Conservation (phyloP, 2,329 filamentous ascomycete genomes). For the Calonectria pseudoreteaudii region DNA sequence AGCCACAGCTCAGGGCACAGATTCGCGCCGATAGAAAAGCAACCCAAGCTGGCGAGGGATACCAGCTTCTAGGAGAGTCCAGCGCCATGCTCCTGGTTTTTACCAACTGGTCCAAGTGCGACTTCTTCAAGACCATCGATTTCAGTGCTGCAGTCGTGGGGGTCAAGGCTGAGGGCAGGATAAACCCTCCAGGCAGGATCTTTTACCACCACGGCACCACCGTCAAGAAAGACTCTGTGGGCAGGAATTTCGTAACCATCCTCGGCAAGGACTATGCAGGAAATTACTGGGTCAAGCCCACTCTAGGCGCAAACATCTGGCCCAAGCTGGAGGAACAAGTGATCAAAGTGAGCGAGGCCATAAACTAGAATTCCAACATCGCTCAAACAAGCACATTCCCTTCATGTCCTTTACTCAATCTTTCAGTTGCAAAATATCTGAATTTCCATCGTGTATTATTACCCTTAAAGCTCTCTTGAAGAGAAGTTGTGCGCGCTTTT, state of each 20-base stretch:
- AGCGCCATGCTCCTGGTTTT: background rate
- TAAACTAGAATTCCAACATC: background rate
- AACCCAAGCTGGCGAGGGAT: background rate
- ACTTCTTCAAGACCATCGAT: background rate
- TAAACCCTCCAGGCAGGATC: background rate
- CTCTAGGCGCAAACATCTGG: background rate
- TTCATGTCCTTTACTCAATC: background rate
- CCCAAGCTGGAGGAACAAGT: background rate
- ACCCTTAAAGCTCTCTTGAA: background rate
- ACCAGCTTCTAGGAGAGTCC: background rate
- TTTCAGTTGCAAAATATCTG: background rate
- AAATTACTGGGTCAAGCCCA: background rate
- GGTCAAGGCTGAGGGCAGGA: background rate
- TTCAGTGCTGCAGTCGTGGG: background rate
- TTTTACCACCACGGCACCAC: background rate
- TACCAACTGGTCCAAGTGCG: constrained; percentile 3
- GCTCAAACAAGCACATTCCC: no score
- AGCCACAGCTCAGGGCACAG: background rate
- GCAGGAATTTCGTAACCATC: background rate
- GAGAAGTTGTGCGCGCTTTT: background rate
- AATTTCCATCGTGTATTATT: no score
- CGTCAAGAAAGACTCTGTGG: background rate
- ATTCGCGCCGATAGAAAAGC: background rate
- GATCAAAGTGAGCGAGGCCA: background rate
- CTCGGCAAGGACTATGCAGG: background rate